Base-by-base conservation (phyloP, 192 early-diverging fungal genomes). In the Rhizoclosmatium sp. region DNA sequence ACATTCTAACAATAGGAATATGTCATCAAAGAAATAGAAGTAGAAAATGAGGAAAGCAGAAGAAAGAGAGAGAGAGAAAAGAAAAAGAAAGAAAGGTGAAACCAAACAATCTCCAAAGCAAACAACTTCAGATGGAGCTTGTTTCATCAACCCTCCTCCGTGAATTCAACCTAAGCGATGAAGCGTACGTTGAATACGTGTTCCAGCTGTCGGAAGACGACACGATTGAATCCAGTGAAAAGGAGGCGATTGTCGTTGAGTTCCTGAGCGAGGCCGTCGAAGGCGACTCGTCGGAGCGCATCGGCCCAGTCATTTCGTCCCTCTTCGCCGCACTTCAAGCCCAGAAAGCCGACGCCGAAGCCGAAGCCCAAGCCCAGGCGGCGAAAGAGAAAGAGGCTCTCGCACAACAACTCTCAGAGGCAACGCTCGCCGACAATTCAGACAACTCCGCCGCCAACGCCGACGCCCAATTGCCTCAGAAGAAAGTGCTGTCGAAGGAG, bases 141-240 rank as follows among this genome's bases (percentile, higher is more conserved):
- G 41, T 65, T 10, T 5, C 62, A 65, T 65, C 66, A 16, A 19
- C 42, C 7, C 66, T 68, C 40, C 45, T 47, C 9, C 14, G 7
- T 19, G 7, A 4, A 5, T 46, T 68, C 21, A 47, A 62, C 31
- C 47, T 65, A 16, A 47, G 59, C 12, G 81, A 82, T 58, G 75
- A 92, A 81, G 88, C 91, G 3, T 87, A 90, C 69, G 82, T 85
- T 10, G 92, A 93, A 65, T 94, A 93, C 79, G 90, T 93, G 68
- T 82, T 85, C 31, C 89, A 91, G 58, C 86, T 94, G 46, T 85
- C 88, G 0, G 80, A 86, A 19, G 91, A 94, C 51, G 92, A 92
- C 46, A 84, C 86, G 5, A 84, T 92, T 68, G 87, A 87, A 47
- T 88, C 89, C 40, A 86, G 89, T 40, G 93, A 94, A 67, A 91